phyloP scores from a whole-genome alignment of 129 eudicot species.

The Flaveria trinervia region DNA sequence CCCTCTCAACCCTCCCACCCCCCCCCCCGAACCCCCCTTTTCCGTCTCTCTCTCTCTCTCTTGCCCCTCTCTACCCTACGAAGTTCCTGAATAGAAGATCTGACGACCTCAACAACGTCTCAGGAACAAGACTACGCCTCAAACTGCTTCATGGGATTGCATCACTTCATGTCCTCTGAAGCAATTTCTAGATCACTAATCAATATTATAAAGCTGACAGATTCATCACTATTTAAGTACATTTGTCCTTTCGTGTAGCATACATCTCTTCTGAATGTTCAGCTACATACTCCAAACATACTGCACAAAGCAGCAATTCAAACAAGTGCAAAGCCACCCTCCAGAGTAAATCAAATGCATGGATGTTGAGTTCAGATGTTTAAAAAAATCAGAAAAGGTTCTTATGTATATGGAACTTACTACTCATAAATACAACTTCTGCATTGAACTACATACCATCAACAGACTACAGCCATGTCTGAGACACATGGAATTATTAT shows the following conservation, averaged over 20 bases:
- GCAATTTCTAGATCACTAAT: background rate
- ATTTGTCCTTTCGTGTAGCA: background rate
- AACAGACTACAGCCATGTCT: slow-evolving; percentile 6
- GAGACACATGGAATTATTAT: background rate
- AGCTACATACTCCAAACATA: background rate
- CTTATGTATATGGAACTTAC: too few species aligned
- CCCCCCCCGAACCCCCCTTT: too few species aligned
- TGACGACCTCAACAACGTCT: background rate
- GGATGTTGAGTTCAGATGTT: slow-evolving; percentile 3
- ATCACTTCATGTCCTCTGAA: background rate
- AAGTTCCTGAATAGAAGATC: background rate
- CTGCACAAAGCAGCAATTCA: background rate
- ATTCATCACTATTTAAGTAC: slow-evolving; percentile 2
- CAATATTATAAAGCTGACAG: slow-evolving; percentile 7
- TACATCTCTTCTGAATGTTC: slow-evolving; percentile 3
- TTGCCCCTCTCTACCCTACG: too few species aligned
- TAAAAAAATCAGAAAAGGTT: background rate
- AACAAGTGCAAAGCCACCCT: background rate
- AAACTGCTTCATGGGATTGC: background rate
- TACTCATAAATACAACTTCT: background rate
- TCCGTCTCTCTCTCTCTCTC: too few species aligned
- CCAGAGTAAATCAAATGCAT: background rate
- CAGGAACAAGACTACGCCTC: background rate
- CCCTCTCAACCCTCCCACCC: background rate
- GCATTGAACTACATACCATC: slow-evolving; percentile 16